Conservation (phyloP, 805 yeast genomes). For the Pichia paraexigua region DNA sequence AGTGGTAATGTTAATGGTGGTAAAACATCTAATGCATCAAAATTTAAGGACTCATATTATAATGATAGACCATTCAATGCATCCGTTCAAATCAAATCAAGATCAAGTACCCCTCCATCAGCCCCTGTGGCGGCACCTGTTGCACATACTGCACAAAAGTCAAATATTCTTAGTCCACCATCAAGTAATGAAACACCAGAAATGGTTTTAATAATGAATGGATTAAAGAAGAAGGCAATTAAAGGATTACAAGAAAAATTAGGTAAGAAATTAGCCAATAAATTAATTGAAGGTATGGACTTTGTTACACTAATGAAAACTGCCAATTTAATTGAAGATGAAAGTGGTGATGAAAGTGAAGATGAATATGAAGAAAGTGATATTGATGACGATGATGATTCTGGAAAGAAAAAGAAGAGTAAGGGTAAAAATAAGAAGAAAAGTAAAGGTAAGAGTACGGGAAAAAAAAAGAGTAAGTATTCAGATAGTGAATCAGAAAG, state of each 20-base stretch:
- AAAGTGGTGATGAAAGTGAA: neutral
- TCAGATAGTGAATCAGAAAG: neutral
- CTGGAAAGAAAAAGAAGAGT: neutral
- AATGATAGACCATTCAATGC: constrained; percentile 4
- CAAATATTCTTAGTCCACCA: neutral
- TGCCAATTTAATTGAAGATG: neutral
- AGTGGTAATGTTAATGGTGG: neutral
- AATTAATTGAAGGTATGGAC: neutral
- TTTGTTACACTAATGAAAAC: constrained; percentile 1
- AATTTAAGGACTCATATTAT: neutral
- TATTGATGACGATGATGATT: neutral
- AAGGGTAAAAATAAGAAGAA: neutral
- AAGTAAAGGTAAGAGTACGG: neutral
- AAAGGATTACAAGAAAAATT: constrained; percentile 2
- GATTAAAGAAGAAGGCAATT: neutral
- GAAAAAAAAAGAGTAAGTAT: neutral
- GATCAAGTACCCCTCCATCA: neutral
- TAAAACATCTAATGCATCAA: neutral
- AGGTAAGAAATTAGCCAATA: constrained; percentile 1
- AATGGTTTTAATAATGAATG: neutral
- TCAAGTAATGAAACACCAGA: neutral
- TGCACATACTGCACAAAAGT: too few species aligned
- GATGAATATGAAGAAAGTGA: neutral
- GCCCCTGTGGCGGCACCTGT: neutral
- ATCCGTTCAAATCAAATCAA: neutral